Conservation (phyloP, 495 filamentous ascomycete genomes). For the Hypomontagnella submonticulosa region DNA sequence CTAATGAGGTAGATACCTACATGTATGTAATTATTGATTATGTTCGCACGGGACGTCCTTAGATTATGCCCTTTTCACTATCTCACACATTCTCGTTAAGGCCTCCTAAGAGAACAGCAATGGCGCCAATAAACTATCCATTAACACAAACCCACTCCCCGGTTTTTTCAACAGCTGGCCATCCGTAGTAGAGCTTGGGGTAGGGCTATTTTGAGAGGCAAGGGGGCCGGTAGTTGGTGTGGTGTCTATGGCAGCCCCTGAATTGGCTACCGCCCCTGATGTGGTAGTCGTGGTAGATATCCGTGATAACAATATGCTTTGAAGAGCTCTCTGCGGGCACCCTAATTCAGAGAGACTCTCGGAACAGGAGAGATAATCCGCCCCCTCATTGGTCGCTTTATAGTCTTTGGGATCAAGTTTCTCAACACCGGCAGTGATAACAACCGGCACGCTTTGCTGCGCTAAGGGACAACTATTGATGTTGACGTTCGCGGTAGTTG, state of each 20-base stretch:
- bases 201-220: not conserved
- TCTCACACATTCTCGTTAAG: too few relatives aligned
- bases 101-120: not conserved
- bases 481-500: not conserved
- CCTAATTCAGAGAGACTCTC: not conserved
- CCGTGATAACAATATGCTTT: not conserved
- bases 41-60: too few relatives aligned
- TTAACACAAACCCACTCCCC: not conserved
- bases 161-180: not conserved
- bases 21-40: not conserved
- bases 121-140: not conserved
- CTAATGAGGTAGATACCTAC: too few relatives aligned
- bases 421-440: slow-evolving; percentile 51
- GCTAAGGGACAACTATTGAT: not conserved
- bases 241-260: not conserved
- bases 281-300: not conserved
- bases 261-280: not conserved
- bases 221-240: not conserved
- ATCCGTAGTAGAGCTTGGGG: not conserved
- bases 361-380: not conserved
- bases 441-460: slow-evolving; percentile 1
- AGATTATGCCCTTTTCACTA: too few relatives aligned
- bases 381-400: not conserved
- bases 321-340: not conserved
- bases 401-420: slow-evolving; percentile 42